These are phyloP conservation scores for Suillus americanus DNA, from an alignment of 768 basidiomycete genomes.

Conservation along the genomic window DNA sequence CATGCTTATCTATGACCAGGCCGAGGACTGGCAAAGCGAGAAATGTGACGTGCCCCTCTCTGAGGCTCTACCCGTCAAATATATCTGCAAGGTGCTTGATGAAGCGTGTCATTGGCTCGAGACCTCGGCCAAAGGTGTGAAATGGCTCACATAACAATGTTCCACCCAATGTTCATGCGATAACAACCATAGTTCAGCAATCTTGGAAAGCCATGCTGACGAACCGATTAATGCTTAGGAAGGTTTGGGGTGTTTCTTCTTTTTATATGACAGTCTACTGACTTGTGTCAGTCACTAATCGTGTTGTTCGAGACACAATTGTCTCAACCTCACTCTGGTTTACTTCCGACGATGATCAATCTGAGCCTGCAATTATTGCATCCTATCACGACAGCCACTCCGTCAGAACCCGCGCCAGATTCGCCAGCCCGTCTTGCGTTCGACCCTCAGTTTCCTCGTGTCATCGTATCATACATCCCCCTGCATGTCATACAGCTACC, in stretches of 20 bases:
- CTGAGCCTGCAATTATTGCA: constrained; percentile 7
- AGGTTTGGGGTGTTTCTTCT: not conserved
- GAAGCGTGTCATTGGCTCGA: constrained; percentile 63
- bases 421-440: constrained; percentile 59
- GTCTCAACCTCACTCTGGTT: not conserved
- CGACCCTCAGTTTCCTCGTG: constrained; percentile 66
- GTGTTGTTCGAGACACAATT: constrained; percentile 4
- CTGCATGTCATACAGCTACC: constrained; percentile 59
- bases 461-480: constrained; percentile 66
- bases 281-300: not conserved
- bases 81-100: constrained; percentile 55
- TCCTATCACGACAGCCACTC: constrained; percentile 37
- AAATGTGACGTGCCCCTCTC: constrained; percentile 80
- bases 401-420: constrained; percentile 35
- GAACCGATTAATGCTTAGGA: constrained; percentile 1
- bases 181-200: not conserved
- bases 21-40: constrained; percentile 89
- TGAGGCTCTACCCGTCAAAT: constrained; percentile 57
- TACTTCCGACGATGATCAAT: constrained; percentile 3
- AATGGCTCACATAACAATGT: constrained; percentile 1
- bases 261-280: not conserved
- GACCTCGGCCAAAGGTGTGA: constrained; percentile 41
- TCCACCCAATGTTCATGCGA: not conserved
- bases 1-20: constrained; percentile 40
- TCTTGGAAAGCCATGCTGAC: constrained; percentile 1